phyloP scores from a whole-genome alignment of 768 basidiomycete genomes.

The Suillus cothurnatus region DNA sequence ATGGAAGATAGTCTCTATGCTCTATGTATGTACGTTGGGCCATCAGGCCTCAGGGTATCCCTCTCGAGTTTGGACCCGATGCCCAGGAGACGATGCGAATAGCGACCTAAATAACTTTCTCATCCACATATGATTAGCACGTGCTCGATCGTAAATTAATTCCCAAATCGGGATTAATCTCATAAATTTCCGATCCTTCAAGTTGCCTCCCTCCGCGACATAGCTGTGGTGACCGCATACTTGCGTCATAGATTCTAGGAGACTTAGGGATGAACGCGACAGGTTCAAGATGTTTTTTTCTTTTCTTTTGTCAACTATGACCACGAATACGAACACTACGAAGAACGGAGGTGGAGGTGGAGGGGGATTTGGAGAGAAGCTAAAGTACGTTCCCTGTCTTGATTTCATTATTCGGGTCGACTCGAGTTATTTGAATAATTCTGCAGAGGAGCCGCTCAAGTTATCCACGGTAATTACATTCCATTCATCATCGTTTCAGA shows the following conservation, averaged over 20 bases:
- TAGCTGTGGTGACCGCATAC: slow-evolving; percentile 8
- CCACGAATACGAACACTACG: neutral
- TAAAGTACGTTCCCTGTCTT: slow-evolving; percentile 13
- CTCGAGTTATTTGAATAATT: neutral
- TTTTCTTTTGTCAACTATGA: slow-evolving; percentile 2
- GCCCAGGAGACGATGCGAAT: slow-evolving; percentile 5
- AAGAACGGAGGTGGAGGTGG: neutral
- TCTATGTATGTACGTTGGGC: too few species aligned
- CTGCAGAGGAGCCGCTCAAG: slow-evolving; percentile 37
- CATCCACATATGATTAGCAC: neutral
- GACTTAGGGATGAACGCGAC: neutral
- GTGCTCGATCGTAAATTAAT: neutral
- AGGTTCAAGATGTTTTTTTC: neutral
- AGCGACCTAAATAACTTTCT: neutral
- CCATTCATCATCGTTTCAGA: neutral
- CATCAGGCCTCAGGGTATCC: too few species aligned
- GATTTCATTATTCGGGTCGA: neutral
- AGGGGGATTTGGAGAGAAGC: slow-evolving; percentile 18
- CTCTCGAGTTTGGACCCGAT: neutral
- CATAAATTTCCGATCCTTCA: neutral
- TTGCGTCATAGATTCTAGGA: slow-evolving; percentile 9
- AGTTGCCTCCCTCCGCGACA: neutral
- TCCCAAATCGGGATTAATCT: neutral
- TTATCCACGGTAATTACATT: slow-evolving; percentile 35
- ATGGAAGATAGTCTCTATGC: neutral